phyloP scores from a whole-genome alignment of 1,139 yeast species.

The Saccharomycopsis phalli region DNA sequence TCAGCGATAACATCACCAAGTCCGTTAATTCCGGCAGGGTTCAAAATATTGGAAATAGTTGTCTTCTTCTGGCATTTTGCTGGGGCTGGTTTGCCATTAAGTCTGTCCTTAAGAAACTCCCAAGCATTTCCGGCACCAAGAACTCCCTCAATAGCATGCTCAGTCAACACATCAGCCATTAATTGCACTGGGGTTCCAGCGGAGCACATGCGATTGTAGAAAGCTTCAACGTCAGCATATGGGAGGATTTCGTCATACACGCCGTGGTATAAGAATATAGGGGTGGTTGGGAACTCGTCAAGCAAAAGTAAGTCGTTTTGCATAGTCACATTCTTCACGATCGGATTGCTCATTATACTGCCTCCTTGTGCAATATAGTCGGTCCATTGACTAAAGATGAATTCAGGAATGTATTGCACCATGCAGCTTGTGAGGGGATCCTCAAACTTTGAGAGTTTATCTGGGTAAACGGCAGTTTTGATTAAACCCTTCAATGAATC shows the following conservation, averaged over 20 bases:
- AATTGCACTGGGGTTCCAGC: neutral
- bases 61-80: neutral
- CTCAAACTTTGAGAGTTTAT: too few species aligned
- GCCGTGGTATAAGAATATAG: too few species aligned
- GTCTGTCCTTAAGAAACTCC: neutral
- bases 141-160: neutral
- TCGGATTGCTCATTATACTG: too few species aligned
- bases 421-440: too few species aligned
- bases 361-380: neutral
- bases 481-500: too few species aligned
- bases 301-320: too few species aligned
- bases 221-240: neutral
- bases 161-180: neutral
- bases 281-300: too few species aligned
- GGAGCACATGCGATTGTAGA: neutral
- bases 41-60: neutral
- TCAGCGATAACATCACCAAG: neutral
- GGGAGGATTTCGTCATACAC: neutral
- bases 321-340: too few species aligned
- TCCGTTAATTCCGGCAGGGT: neutral
- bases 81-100: neutral
- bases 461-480: too few species aligned
- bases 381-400: neutral
- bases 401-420: neutral
- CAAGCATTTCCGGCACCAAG: neutral